Conservation (phyloP, 1,284 basidiomycete species). For the Entoloma clypeatum region DNA sequence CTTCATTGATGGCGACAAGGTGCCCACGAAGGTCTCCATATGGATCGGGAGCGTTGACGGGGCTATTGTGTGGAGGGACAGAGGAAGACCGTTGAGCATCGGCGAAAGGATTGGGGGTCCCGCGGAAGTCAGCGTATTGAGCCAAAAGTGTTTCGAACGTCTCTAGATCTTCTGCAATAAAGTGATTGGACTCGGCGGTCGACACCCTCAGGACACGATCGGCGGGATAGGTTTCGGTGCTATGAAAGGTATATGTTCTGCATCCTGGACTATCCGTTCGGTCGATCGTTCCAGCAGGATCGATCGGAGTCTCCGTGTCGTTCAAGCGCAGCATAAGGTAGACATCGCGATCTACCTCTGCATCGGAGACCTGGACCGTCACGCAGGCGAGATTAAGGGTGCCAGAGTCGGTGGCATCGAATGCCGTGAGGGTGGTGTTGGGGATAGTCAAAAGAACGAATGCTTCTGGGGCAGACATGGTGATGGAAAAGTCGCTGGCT, state of each 20-base stretch:
- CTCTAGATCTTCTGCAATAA: slow-evolving; percentile 56
- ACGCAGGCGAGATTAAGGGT: slow-evolving; percentile 53
- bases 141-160: slow-evolving; percentile 67
- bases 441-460: slow-evolving; percentile 53
- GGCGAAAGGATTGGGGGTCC: slow-evolving; percentile 11
- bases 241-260: slow-evolving; percentile 44
- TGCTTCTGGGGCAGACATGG: slow-evolving; percentile 40
- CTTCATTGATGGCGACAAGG: slow-evolving; percentile 72
- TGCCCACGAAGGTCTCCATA: slow-evolving; percentile 58
- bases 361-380: slow-evolving; percentile 38
- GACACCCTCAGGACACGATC: slow-evolving; percentile 39
- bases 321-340: slow-evolving; percentile 62
- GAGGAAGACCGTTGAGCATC: too few species aligned
- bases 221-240: slow-evolving; percentile 31
- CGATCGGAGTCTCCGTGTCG: slow-evolving; percentile 56
- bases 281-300: slow-evolving; percentile 43
- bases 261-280: slow-evolving; percentile 33
- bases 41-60: slow-evolving; percentile 7
- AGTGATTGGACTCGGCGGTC: slow-evolving; percentile 29
- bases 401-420: slow-evolving; percentile 35
- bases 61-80: too few species aligned
- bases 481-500: too few species aligned
- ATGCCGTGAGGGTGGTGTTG: slow-evolving; percentile 39
- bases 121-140: slow-evolving; percentile 57
- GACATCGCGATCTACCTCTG: slow-evolving; percentile 41